phyloP scores from a whole-genome alignment of 495 filamentous ascomycete species.

The Collariella sp. region DNA sequence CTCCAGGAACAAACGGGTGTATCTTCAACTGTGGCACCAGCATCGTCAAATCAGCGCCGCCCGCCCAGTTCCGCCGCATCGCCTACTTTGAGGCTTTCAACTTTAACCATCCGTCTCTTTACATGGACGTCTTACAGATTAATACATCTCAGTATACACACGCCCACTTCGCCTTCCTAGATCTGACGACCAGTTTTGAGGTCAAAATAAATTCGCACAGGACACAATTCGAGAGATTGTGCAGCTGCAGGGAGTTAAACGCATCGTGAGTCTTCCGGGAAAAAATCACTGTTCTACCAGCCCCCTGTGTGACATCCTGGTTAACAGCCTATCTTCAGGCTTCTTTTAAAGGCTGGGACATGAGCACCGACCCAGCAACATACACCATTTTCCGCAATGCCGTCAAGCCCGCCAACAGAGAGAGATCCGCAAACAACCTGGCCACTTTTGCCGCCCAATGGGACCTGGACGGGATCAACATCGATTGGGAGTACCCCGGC shows the following conservation, averaged over 20 bases:
- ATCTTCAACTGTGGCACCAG: constrained; percentile 42
- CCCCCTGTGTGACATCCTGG: too few species aligned
- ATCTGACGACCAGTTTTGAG: constrained; percentile 10
- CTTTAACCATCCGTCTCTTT: constrained; percentile 19
- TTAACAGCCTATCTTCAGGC: too few species aligned
- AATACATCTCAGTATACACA: constrained; percentile 22
- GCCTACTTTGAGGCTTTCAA: constrained; percentile 29
- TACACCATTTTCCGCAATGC: constrained; percentile 23
- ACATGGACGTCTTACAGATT: constrained; percentile 15
- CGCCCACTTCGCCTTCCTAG: constrained; percentile 26
- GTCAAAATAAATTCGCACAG: constrained; percentile 3
- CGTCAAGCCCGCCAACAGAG: constrained; percentile 15
- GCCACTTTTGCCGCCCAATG: constrained; percentile 22
- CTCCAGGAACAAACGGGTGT: constrained; percentile 33
- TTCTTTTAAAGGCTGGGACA: constrained; percentile 35
- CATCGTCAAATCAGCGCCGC: constrained; percentile 19
- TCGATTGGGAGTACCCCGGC: constrained; percentile 40
- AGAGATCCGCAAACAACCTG: constrained; percentile 21
- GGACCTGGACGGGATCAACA: constrained; percentile 29
- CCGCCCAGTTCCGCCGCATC: constrained; percentile 6
- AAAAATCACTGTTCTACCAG: too few species aligned
- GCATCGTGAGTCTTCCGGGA: too few species aligned
- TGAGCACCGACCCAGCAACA: constrained; percentile 6
- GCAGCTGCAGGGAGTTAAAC: constrained; percentile 18
- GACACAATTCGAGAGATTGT: constrained; percentile 20